phyloP scores from a whole-genome alignment of 805 yeast genomes.

The Candida insectalens region DNA sequence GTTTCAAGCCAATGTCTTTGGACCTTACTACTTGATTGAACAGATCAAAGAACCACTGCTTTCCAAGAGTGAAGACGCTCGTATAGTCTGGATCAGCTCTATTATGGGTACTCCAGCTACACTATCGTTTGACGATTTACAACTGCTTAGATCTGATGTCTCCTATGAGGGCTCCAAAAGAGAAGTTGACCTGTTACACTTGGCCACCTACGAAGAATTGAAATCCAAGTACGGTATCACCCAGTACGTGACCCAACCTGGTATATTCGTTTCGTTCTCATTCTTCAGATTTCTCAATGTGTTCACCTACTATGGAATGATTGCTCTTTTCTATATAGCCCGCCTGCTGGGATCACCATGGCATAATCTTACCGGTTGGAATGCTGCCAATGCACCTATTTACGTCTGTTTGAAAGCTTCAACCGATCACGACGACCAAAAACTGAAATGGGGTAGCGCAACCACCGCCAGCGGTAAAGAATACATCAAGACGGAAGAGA shows the following conservation, averaged over 20 bases:
- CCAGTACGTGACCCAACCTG: conserved; percentile 86
- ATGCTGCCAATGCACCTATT: conserved; percentile 82
- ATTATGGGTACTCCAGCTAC: conserved; percentile 70
- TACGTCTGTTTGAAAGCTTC: conserved; percentile 50
- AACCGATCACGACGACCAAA: conserved; percentile 31
- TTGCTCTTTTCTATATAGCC: conserved; percentile 72
- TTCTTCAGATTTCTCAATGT: conserved; percentile 68
- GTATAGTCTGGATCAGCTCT: conserved; percentile 78
- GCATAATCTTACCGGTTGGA: conserved; percentile 84
- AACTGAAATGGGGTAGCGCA: conserved; percentile 66
- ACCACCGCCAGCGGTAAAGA: conserved; percentile 56
- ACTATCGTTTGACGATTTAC: conserved; percentile 66
- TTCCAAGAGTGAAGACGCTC: conserved; percentile 35
- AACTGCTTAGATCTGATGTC: conserved; percentile 49
- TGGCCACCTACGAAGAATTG: conserved; percentile 52
- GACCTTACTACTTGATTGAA: conserved; percentile 80
- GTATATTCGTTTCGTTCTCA: conserved; percentile 80
- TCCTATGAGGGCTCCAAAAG: conserved; percentile 93
- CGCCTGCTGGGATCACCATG: conserved; percentile 76
- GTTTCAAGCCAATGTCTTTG: conserved; percentile 94
- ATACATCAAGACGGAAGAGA: conserved; percentile 42
- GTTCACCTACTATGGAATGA: conserved; percentile 80
- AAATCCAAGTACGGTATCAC: conserved; percentile 39
- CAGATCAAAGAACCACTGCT: conserved; percentile 43
- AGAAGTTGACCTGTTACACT: conserved; percentile 72